Percentiles rank a stretch among this genome's conserved stretches.
phyloP scores from a whole-genome alignment of 768 basidiomycete species.

The Calocybe indica region DNA sequence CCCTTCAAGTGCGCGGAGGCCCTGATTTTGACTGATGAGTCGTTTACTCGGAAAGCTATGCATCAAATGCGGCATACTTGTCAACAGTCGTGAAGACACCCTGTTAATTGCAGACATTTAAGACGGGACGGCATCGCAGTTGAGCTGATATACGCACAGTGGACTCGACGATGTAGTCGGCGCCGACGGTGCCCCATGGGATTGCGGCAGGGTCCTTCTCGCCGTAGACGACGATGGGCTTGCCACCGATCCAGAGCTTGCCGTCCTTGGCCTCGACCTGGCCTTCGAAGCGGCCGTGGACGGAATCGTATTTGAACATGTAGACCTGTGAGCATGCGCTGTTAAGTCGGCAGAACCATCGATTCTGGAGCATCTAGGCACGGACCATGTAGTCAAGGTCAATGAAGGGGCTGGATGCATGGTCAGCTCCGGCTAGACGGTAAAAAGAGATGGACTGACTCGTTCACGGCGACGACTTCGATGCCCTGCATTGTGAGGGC shows the following conservation, averaged over 20 bases:
- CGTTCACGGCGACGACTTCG: conserved; percentile 92
- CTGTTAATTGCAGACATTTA: conserved; percentile 25
- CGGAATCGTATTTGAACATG: conserved; percentile 98
- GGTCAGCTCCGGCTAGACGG: background rate
- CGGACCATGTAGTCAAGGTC: conserved; percentile 93
- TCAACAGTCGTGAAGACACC: conserved; percentile 98
- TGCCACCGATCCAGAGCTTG: conserved; percentile 84
- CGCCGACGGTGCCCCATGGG: conserved; percentile 74
- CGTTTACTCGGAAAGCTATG: conserved; percentile 3
- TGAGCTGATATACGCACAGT: conserved; percentile 49
- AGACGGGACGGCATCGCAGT: background rate
- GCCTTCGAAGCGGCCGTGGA: conserved; percentile 91
- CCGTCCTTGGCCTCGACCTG: conserved; percentile 76
- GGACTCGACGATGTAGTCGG: conserved; percentile 94
- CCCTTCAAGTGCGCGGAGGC: conserved; percentile 93
- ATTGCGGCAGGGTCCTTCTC: conserved; percentile 88
- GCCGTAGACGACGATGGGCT: conserved; percentile 68
- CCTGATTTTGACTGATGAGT: conserved; percentile 30
- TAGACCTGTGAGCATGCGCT: conserved; percentile 59
- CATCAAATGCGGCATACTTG: conserved; percentile 42
- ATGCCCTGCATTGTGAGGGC: conserved; percentile 71
- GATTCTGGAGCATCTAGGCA: background rate
- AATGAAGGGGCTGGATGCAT: conserved; percentile 80
- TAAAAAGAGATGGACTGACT: conserved; percentile 44
- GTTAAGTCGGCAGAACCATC: too few relatives aligned